Conservation (phyloP, 2,329 filamentous ascomycete species). For the Thielaviopsis euricoi region DNA sequence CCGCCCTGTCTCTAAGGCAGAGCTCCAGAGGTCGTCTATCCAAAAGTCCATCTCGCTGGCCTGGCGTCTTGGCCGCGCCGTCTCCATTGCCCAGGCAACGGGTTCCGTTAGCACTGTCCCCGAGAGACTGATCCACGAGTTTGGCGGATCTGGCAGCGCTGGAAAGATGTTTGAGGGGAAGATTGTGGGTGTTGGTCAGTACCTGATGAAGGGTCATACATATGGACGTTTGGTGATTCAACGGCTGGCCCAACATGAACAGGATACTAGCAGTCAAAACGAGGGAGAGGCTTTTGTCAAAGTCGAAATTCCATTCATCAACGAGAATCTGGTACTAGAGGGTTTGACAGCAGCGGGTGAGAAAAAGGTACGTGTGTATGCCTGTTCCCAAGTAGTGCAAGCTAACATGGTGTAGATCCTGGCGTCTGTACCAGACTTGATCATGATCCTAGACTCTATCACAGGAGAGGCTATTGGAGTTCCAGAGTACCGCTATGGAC, state of each 20-base stretch:
- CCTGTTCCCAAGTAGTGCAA: background rate
- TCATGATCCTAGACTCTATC: slow-evolving; percentile 22
- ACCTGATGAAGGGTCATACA: slow-evolving; percentile 7
- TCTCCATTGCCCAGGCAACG: slow-evolving; percentile 27
- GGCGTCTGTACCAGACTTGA: slow-evolving; percentile 26
- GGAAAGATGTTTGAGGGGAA: slow-evolving; percentile 17
- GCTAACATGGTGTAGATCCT: slow-evolving; percentile 15
- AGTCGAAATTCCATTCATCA: slow-evolving; percentile 38
- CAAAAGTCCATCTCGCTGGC: slow-evolving; percentile 22
- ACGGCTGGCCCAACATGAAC: slow-evolving; percentile 23
- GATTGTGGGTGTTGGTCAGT: slow-evolving; percentile 13
- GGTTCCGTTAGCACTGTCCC: slow-evolving; percentile 26
- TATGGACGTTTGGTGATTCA: slow-evolving; percentile 25
- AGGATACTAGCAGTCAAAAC: slow-evolving; percentile 16
- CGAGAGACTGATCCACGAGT: slow-evolving; percentile 22
- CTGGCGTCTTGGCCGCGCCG: slow-evolving; percentile 32
- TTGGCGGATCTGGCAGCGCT: slow-evolving; percentile 19
- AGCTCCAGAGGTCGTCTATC: slow-evolving; percentile 20
- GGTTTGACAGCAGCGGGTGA: slow-evolving; percentile 13
- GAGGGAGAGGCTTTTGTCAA: background rate
- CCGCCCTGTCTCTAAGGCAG: slow-evolving; percentile 18
- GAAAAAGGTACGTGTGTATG: slow-evolving; percentile 13
- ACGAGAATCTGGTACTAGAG: slow-evolving; percentile 34
- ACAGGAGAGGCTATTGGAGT: slow-evolving; percentile 22
- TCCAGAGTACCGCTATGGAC: slow-evolving; percentile 19